These are phyloP conservation scores for Fusarium multiceps DNA, from an alignment of 2,329 filamentous ascomycete genomes.

Conservation along the genomic window DNA sequence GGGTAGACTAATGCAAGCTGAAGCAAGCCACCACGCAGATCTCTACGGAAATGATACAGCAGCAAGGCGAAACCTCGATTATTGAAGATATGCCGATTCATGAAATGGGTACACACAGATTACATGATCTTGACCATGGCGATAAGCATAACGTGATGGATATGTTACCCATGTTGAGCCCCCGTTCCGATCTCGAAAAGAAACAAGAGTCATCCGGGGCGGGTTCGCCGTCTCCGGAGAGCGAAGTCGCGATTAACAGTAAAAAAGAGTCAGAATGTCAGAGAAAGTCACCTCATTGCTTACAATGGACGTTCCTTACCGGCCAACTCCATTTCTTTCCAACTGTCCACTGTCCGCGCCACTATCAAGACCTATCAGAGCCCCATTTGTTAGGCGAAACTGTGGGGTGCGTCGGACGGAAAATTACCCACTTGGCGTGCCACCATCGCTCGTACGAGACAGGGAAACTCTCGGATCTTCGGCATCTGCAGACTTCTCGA, in stretches of 20 bases:
- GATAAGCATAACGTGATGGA: background rate
- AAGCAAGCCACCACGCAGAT: background rate
- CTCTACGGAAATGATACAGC: background rate
- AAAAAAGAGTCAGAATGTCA: background rate
- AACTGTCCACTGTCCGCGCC: conserved; percentile 1
- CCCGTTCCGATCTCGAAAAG: background rate
- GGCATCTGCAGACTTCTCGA: conserved; percentile 44
- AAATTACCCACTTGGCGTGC: conserved; percentile 20
- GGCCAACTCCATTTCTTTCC: background rate
- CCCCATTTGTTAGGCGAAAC: conserved; percentile 13
- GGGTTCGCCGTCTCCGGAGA: conserved; percentile 16
- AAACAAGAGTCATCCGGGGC: conserved; percentile 9
- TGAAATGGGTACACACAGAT: background rate
- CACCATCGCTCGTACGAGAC: conserved; percentile 41
- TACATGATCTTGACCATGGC: background rate
- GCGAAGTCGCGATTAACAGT: conserved; percentile 4
- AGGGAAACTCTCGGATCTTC: conserved; percentile 31
- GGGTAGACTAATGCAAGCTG: background rate
- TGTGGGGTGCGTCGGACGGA: conserved; percentile 24
- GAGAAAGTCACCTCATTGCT: conserved; percentile 4
- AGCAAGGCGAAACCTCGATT: background rate
- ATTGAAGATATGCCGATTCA: background rate
- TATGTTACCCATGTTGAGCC: background rate
- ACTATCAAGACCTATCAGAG: conserved; percentile 3
- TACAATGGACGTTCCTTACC: background rate